These are phyloP conservation scores for Erysimum cheiri DNA, from an alignment of 441 rosid species.

Conservation along the genomic window DNA sequence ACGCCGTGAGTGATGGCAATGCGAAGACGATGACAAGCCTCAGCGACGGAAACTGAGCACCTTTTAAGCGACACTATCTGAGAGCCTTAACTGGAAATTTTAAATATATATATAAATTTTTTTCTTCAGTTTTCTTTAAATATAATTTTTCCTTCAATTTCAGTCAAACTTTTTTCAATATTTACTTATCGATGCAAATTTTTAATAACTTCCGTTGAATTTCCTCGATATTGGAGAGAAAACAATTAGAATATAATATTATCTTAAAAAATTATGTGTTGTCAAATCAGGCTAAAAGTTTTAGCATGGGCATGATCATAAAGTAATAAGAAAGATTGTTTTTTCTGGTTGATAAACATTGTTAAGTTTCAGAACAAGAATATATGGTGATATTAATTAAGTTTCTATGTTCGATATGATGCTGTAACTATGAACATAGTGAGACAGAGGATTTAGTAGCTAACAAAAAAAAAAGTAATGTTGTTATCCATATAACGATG, in stretches of 20 bases:
- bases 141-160: not conserved
- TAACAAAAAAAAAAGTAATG: not conserved
- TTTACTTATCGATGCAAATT: not conserved
- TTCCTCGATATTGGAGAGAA: not conserved
- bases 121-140: not conserved
- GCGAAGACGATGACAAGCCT: not conserved
- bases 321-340: not conserved
- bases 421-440: not conserved
- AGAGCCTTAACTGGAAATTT: not conserved
- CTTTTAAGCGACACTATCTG: not conserved
- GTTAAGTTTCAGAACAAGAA: too few species aligned
- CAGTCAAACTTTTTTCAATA: not conserved
- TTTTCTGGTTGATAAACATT: not conserved
- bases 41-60: constrained; percentile 10
- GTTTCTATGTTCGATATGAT: not conserved
- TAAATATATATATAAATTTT: not conserved
- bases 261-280: not conserved
- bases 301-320: not conserved
- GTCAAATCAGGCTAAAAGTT: constrained; percentile 5
- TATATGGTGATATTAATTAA: not conserved
- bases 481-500: not conserved
- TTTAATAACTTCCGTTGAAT: not conserved
- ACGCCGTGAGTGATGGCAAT: not conserved
- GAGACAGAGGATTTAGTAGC: not conserved
- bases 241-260: not conserved